Evolutionary conservation across 2,329 filamentous ascomycete genomes (phyloP).

Genomic region (Aspergillus cejpii): DNA sequence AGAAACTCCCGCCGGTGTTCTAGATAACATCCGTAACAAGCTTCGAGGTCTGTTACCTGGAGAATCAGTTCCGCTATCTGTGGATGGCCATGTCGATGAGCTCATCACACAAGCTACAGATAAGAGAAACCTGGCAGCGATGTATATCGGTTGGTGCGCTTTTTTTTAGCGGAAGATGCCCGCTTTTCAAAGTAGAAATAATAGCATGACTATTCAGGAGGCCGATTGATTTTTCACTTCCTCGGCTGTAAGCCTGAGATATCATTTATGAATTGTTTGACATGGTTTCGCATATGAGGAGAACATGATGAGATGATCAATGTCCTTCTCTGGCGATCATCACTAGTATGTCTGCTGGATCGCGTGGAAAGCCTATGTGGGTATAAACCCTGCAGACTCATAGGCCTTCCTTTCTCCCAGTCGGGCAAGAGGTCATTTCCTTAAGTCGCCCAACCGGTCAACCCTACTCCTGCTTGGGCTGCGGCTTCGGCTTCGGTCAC

Average conservation of each 20-base stretch:
- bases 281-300: too few relatives aligned
- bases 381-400: too few relatives aligned
- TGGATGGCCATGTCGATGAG: conserved; percentile 96
- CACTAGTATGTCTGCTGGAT: too few relatives aligned
- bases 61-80: conserved; percentile 85
- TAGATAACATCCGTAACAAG: conserved; percentile 83
- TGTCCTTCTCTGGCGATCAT: too few relatives aligned
- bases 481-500: conserved; percentile 45
- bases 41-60: conserved; percentile 74
- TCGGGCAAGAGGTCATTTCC: conserved; percentile 17
- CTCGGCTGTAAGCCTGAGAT: too few relatives aligned
- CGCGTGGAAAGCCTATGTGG: too few relatives aligned
- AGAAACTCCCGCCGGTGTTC: conserved; percentile 67
- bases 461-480: conserved; percentile 45
- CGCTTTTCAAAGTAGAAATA: background rate
- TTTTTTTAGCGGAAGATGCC: conserved; percentile 43
- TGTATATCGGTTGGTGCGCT: conserved; percentile 97
- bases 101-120: conserved; percentile 81
- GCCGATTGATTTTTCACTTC: background rate
- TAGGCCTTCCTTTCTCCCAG: too few relatives aligned
- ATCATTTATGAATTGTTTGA: too few relatives aligned
- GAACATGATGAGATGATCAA: too few relatives aligned
- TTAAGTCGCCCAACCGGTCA: conserved; percentile 24
- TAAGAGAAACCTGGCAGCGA: conserved; percentile 70
- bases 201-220: background rate